A percentile compares a stretch with the other conserved stretches of the same genome.
Evolutionary conservation across 2,329 filamentous ascomycete species (phyloP).

Genomic region (Dendrostoma leiphaemia): DNA sequence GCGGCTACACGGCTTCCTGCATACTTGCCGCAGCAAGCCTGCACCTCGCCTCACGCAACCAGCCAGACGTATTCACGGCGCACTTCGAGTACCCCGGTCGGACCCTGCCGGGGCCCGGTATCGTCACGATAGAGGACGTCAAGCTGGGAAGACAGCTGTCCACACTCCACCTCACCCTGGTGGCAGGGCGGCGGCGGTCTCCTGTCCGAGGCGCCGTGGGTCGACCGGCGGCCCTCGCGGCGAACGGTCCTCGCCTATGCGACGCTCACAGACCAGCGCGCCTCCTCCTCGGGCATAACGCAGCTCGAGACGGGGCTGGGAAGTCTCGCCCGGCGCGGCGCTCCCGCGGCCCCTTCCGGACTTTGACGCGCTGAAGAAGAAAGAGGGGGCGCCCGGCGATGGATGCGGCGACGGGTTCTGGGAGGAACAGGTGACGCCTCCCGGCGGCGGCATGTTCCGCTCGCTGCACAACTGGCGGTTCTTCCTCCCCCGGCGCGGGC

Average conservation of each 20-base stretch:
- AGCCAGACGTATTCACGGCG: slow-evolving; percentile 36
- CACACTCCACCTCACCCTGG: slow-evolving; percentile 39
- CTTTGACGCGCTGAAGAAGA: not conserved
- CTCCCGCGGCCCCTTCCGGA: not conserved
- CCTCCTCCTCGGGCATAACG: slow-evolving; percentile 26
- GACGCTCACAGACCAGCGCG: slow-evolving; percentile 33
- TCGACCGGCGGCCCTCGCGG: slow-evolving; percentile 32
- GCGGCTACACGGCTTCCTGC: slow-evolving; percentile 43
- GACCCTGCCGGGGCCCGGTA: slow-evolving; percentile 34
- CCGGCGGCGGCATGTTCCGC: not conserved
- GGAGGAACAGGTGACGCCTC: slow-evolving; percentile 1
- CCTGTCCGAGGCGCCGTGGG: slow-evolving; percentile 32
- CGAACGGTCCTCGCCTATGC: slow-evolving; percentile 36
- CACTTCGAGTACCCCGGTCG: slow-evolving; percentile 42
- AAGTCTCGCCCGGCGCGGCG: not conserved
- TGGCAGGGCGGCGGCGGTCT: slow-evolving; percentile 37
- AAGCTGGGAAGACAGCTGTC: slow-evolving; percentile 41
- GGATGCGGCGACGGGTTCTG: not conserved
- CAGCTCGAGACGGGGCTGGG: slow-evolving; percentile 9
- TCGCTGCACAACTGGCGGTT: not conserved
- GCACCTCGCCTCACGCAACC: slow-evolving; percentile 32
- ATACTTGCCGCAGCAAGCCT: slow-evolving; percentile 34
- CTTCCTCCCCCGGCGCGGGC: not conserved
- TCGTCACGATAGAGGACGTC: slow-evolving; percentile 38
- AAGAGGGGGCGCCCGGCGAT: too few relatives aligned